Evolutionary conservation across 2,329 filamentous ascomycete species (phyloP).

Genomic region (Hymenoscyphus albidus): DNA sequence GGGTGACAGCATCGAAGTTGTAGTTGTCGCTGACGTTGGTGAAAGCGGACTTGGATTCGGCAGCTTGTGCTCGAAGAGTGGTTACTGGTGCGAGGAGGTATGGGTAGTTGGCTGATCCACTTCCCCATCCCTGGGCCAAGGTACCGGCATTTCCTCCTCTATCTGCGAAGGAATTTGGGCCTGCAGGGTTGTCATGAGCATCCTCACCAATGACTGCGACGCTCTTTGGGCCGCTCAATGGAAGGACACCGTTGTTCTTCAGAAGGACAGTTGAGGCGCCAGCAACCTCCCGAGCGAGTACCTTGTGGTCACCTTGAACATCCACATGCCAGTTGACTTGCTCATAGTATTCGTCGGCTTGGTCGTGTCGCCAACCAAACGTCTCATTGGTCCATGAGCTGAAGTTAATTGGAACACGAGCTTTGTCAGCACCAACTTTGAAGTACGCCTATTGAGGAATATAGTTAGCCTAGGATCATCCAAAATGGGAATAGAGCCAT

Average conservation of each 20-base stretch:
- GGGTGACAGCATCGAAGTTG: constrained; percentile 48
- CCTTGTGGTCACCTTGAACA: constrained; percentile 69
- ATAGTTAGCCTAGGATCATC: not conserved
- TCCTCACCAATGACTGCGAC: constrained; percentile 79
- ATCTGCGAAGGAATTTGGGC: constrained; percentile 71
- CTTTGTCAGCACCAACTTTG: constrained; percentile 41
- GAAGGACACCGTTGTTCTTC: constrained; percentile 75
- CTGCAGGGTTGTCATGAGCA: constrained; percentile 68
- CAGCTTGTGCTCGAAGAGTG: constrained; percentile 61
- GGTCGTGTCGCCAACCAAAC: constrained; percentile 63
- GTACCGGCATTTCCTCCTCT: constrained; percentile 53
- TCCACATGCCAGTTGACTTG: constrained; percentile 79
- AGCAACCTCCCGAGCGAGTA: constrained; percentile 72
- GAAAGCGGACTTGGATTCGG: constrained; percentile 54
- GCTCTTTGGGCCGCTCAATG: constrained; percentile 70
- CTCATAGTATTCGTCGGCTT: constrained; percentile 58
- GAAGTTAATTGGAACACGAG: constrained; percentile 63
- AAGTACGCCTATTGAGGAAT: constrained; percentile 12
- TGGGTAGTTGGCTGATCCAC: constrained; percentile 68
- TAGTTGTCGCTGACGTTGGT: constrained; percentile 67
- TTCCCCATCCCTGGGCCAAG: constrained; percentile 68
- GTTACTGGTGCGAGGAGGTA: constrained; percentile 73
- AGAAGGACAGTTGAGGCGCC: constrained; percentile 80
- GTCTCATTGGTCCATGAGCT: constrained; percentile 80
- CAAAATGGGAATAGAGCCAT: not conserved